Evolutionary conservation across 805 yeast species (phyloP).

Genomic region (Teunomyces cretensis): DNA sequence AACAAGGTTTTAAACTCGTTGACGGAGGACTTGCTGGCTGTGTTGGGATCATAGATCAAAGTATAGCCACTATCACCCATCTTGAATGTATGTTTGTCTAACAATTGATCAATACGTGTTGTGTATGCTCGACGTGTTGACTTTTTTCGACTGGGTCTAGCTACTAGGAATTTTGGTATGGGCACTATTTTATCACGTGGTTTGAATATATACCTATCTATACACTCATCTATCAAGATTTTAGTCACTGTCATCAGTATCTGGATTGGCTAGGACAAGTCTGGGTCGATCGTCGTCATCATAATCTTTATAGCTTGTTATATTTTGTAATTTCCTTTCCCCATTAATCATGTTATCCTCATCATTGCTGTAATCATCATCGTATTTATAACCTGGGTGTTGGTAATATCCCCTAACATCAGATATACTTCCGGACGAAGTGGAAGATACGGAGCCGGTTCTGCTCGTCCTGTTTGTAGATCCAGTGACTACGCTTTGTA

Average conservation of each 20-base stretch:
- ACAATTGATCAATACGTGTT: slow-evolving; percentile 3
- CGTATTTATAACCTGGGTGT: slow-evolving; percentile 38
- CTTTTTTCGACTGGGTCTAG: slow-evolving; percentile 1
- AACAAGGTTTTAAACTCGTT: slow-evolving; percentile 73
- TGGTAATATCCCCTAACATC: slow-evolving; percentile 39
- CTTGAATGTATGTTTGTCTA: neutral
- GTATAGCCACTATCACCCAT: slow-evolving; percentile 58
- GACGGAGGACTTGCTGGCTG: slow-evolving; percentile 60
- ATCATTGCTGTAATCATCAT: slow-evolving; percentile 18
- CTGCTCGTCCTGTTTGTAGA: slow-evolving; percentile 16
- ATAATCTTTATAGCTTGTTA: slow-evolving; percentile 7
- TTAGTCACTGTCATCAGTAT: slow-evolving; percentile 23
- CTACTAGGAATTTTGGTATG: neutral
- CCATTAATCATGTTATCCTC: slow-evolving; percentile 12
- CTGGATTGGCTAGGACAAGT: slow-evolving; percentile 61
- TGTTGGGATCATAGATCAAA: slow-evolving; percentile 73
- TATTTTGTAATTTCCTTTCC: slow-evolving; percentile 7
- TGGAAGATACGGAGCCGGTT: slow-evolving; percentile 20
- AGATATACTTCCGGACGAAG: slow-evolving; percentile 30
- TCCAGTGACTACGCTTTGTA: slow-evolving; percentile 18
- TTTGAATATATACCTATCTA: neutral
- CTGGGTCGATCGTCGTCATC: slow-evolving; percentile 38
- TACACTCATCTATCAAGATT: neutral
- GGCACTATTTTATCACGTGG: slow-evolving; percentile 2
- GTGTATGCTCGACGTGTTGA: slow-evolving; percentile 11